Evolutionary conservation across 140 eudicot species (phyloP).

Genomic region (Cichorium intybus): DNA sequence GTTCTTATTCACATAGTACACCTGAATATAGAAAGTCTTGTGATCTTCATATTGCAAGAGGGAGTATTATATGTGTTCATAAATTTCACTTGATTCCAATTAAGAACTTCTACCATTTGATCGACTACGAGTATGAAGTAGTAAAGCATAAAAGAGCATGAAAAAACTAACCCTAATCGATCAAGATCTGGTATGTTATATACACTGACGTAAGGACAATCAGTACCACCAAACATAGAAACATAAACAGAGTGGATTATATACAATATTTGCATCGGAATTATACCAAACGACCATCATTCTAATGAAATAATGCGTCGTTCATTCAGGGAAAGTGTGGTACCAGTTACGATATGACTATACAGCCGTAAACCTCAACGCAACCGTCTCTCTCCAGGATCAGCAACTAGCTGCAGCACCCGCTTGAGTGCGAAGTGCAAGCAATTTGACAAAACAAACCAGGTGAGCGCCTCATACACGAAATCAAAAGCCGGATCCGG

Average conservation of each 20-base stretch:
- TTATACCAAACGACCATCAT: constrained; percentile 7
- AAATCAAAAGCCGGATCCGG: constrained; percentile 83
- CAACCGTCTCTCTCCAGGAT: constrained; percentile 45
- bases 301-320: constrained; percentile 6
- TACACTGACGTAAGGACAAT: constrained; percentile 10
- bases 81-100: too few relatives aligned
- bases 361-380: constrained; percentile 30
- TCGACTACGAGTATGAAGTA: too few relatives aligned
- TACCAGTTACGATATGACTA: constrained; percentile 22
- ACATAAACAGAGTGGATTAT: constrained; percentile 21
- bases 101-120: too few relatives aligned
- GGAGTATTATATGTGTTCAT: too few relatives aligned
- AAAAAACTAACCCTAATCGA: not conserved
- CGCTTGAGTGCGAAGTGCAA: constrained; percentile 75
- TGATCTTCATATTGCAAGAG: too few relatives aligned
- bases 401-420: constrained; percentile 50
- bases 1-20: too few relatives aligned
- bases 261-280: constrained; percentile 18
- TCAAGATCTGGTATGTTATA: constrained; percentile 3
- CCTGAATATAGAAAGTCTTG: too few relatives aligned
- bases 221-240: constrained; percentile 13
- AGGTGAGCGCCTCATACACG: constrained; percentile 66
- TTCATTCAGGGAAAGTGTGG: not conserved
- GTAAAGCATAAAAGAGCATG: not conserved
- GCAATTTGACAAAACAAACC: constrained; percentile 83